A percentile compares a stretch with the other conserved stretches of the same genome.
These are phyloP conservation scores for Delphinella strobiligena DNA, from an alignment of 2,329 filamentous ascomycete species.

Conservation along the genomic window DNA sequence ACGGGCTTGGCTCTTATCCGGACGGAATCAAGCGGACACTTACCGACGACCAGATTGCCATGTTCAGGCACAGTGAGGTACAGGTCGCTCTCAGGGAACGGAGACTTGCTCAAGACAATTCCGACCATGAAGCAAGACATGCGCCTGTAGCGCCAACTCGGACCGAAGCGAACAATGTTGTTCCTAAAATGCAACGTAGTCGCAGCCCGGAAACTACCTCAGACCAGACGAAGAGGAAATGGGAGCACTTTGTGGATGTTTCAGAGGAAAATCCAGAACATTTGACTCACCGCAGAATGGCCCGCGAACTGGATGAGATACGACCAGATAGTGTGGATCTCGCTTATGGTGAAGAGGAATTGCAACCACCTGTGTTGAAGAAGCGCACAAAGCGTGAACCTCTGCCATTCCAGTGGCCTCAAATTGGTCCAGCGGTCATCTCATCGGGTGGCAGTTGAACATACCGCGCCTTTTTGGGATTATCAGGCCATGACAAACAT, in stretches of 20 bases:
- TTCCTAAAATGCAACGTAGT: background rate
- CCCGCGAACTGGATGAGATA: conserved; percentile 31
- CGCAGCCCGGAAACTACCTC: background rate
- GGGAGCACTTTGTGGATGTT: conserved; percentile 23
- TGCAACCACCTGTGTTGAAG: background rate
- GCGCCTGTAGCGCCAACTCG: too few species aligned
- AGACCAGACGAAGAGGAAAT: conserved; percentile 18
- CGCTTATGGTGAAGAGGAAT: conserved; percentile 29
- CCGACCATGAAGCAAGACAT: conserved; percentile 1
- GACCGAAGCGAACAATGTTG: too few species aligned
- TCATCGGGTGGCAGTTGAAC: too few species aligned
- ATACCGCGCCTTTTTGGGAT: too few species aligned
- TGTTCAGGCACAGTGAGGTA: conserved; percentile 83
- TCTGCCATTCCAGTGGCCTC: conserved; percentile 3
- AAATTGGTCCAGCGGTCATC: too few species aligned
- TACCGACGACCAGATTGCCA: conserved; percentile 80
- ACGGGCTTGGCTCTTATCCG: conserved; percentile 68
- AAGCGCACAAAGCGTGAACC: background rate
- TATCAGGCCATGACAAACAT: too few species aligned
- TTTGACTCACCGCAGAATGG: conserved; percentile 32
- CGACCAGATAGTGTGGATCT: conserved; percentile 29
- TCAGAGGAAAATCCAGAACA: conserved; percentile 24
- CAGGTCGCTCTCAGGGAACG: conserved; percentile 46
- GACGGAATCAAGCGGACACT: conserved; percentile 82
- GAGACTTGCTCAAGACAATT: conserved; percentile 7